Percentiles rank a stretch among this genome's conserved stretches.
Conservation (phyloP, 768 basidiomycete genomes). For the Sarcodon sp. region DNA sequence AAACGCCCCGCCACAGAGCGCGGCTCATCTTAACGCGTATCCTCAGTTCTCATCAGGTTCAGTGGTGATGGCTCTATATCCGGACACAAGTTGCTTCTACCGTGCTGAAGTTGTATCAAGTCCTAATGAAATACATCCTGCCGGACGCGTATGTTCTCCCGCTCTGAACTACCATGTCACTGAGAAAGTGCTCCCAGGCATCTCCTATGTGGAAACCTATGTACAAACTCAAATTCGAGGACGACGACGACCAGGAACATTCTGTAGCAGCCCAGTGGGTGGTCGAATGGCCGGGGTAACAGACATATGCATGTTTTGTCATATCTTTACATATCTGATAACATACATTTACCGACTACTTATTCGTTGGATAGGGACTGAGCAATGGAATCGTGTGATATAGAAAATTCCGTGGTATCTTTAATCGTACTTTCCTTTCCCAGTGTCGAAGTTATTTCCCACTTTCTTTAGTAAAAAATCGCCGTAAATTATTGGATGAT, state of each 20-base stretch:
- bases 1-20: conserved; percentile 36
- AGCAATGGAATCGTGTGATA: no score
- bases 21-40: conserved; percentile 57
- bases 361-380: no score
- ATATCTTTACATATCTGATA: no score
- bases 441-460: conserved; percentile 51
- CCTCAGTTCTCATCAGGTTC: conserved; percentile 61
- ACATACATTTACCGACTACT: no score
- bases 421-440: conserved; percentile 18
- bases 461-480: conserved; percentile 70
- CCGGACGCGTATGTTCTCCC: conserved; percentile 22
- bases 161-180: conserved; percentile 13
- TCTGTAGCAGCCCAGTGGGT: conserved; percentile 67
- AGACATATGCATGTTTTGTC: not conserved
- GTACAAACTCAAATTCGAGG: conserved; percentile 81
- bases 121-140: conserved; percentile 30
- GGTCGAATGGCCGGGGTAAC: conserved; percentile 59
- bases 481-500: conserved; percentile 55
- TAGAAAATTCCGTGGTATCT: no score
- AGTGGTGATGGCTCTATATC: conserved; percentile 79
- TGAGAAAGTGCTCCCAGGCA: conserved; percentile 18
- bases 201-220: conserved; percentile 21
- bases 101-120: conserved; percentile 73
- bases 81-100: conserved; percentile 86
- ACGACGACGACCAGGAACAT: conserved; percentile 79